These are phyloP conservation scores for Hibiscus tridactylites DNA, from an alignment of 345 rosid species.

Conservation along the genomic window DNA sequence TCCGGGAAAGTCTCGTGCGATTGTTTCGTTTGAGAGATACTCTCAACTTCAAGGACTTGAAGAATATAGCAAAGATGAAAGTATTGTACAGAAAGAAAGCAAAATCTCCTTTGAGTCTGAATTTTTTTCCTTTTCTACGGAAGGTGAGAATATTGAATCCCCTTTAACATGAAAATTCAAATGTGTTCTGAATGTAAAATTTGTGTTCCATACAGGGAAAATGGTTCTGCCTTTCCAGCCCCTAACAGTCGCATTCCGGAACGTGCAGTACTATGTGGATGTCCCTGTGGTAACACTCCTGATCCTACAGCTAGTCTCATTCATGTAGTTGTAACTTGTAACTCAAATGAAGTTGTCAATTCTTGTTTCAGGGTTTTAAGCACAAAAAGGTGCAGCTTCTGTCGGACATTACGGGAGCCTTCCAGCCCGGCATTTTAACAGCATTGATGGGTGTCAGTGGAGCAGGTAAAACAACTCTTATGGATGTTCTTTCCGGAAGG, in stretches of 20 bases:
- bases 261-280: constrained; percentile 46
- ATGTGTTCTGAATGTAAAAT: neutral
- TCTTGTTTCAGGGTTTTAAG: constrained; percentile 33
- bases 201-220: neutral
- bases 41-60: constrained; percentile 34
- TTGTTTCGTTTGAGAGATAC: constrained; percentile 56
- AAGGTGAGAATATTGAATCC: constrained; percentile 5
- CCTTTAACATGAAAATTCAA: neutral
- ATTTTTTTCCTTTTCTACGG: neutral
- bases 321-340: neutral
- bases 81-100: neutral
- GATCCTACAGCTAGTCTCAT: neutral
- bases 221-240: constrained; percentile 50
- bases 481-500: constrained; percentile 84
- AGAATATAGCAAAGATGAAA: constrained; percentile 12
- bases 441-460: constrained; percentile 89
- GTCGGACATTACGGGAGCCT: constrained; percentile 49
- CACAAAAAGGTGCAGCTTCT: constrained; percentile 55
- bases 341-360: neutral
- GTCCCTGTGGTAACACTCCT: constrained; percentile 42
- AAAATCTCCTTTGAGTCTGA: neutral
- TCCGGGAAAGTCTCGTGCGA: constrained; percentile 55
- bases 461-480: constrained; percentile 83
- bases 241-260: constrained; percentile 42
- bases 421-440: constrained; percentile 69